phyloP scores from a whole-genome alignment of 495 filamentous ascomycete genomes.

The Pseudoneurospora amorphoporcata region DNA sequence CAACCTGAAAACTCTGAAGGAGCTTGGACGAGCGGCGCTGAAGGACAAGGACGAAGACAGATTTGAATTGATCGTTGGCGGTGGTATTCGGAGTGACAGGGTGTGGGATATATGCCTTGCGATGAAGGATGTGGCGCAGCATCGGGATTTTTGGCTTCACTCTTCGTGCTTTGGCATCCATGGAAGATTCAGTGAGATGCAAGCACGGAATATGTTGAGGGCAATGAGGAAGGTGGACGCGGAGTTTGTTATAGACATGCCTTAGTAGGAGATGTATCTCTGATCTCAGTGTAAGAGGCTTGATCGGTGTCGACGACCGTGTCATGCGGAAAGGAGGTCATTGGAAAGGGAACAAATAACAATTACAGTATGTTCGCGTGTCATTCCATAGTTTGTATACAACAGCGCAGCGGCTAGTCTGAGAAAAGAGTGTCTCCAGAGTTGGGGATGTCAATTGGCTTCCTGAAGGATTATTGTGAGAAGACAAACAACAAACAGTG shows the following conservation, averaged over 20 bases:
- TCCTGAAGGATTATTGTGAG: neutral
- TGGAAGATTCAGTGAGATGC: neutral
- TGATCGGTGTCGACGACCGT: neutral
- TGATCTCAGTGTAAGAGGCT: neutral
- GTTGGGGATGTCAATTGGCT: neutral
- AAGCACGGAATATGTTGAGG: neutral
- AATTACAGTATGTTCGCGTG: neutral
- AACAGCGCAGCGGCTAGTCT: neutral
- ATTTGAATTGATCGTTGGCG: constrained; percentile 31
- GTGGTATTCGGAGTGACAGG: constrained; percentile 28
- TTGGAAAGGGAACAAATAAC: neutral
- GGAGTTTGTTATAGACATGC: neutral
- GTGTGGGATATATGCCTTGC: constrained; percentile 5
- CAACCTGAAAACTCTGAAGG: constrained; percentile 17
- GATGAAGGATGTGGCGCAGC: neutral
- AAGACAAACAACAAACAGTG: neutral
- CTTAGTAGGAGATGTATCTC: neutral
- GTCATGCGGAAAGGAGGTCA: neutral
- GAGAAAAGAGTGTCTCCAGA: neutral
- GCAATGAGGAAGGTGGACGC: neutral
- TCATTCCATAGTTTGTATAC: neutral
- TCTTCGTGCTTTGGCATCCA: constrained; percentile 22
- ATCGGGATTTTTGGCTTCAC: constrained; percentile 21
- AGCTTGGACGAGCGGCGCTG: constrained; percentile 13
- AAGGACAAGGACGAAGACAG: neutral